Base-by-base conservation (phyloP, 2,329 filamentous ascomycete species). In the Periconia macrospinosa region DNA sequence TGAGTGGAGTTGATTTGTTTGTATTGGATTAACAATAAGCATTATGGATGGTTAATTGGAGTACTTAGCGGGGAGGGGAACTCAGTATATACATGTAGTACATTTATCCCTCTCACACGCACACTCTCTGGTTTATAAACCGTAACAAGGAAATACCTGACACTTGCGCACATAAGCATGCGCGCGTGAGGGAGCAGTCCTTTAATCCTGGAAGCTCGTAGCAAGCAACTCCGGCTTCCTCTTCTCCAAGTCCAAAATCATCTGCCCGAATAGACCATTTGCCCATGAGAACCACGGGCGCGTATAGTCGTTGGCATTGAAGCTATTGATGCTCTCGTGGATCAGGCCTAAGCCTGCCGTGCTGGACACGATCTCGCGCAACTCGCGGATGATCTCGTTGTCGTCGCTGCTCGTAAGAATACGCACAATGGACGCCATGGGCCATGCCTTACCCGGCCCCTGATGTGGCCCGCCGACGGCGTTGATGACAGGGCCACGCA, bases 231-330 rank as follows among this genome's bases (percentile, higher is more conserved):
- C 66, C 33, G 78, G 77, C 69, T 76, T 79, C 54, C 77, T 68
- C 15, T 71, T 62, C 54, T 76, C 71, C 37, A 81, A 59, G 53
- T 79, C 75, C 23, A 81, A 50, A 20, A 81, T 75, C 75, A 78
- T 77, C 63, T 80, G 76, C 10, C 78, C 80, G 67, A 78, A 82
- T 52, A 81, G 63, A 11, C 77, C 79, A 60, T 80, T 82, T 33
- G 79, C 79, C 80, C 80, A 82, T 3, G 74, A 76, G 58, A 81
- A 80, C 70, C 79, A 82, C 55, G 79, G 78, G 54, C 80, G 72
- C 23, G 79, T 79, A 73, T 76, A 82, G 53, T 76, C 67, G 15
- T 60, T 72, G 30, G 64, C 63, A 56, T 81, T 77, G 58, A 75
- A 80, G n/a, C 71, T 74, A 56, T 79, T 79, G 56, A 82, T 74